Conservation (phyloP, 1,284 basidiomycete genomes). For the Schizophyllum amplum region DNA sequence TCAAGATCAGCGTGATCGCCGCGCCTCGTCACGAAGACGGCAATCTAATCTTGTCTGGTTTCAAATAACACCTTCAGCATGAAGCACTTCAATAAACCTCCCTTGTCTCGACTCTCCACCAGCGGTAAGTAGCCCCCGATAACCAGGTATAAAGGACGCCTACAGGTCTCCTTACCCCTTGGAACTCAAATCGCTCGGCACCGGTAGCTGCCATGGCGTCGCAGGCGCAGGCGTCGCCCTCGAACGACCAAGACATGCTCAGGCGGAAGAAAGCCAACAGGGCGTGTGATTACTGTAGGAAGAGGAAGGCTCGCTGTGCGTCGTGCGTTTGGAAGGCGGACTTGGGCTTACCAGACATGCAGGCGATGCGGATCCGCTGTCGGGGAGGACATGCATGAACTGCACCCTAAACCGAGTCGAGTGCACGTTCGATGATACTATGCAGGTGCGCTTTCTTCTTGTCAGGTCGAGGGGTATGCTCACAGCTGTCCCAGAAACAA, state of each 20-base stretch:
- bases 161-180: not conserved
- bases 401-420: no score
- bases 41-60: not conserved
- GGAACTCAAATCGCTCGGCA: not conserved
- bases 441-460: no score
- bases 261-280: not conserved
- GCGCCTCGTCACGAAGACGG: not conserved
- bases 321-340: not conserved
- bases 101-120: not conserved
- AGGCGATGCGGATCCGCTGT: no score
- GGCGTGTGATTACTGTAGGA: not conserved
- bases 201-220: not conserved
- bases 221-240: not conserved
- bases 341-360: no score
- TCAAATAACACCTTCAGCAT: not conserved
- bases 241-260: not conserved
- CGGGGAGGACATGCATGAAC: no score
- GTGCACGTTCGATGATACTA: no score
- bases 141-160: not conserved
- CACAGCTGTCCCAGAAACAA: no score
- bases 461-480: no score
- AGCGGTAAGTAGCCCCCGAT: no score
- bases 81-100: not conserved
- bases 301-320: not conserved
- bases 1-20: not conserved